Conservation (phyloP, 106 monocot species). For the Gastrodia elata region DNA sequence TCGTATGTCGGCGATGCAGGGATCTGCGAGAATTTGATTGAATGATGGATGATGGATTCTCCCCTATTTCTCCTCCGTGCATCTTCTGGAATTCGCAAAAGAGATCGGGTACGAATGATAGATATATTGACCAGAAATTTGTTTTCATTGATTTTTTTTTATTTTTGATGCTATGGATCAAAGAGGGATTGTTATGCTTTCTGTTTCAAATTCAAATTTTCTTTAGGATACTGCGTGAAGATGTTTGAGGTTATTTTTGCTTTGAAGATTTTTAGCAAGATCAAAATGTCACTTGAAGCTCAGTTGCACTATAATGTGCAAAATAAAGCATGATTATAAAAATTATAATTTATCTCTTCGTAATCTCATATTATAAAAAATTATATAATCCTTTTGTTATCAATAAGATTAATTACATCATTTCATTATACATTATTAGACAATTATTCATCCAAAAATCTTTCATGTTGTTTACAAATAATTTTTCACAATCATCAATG, state of each 20-base stretch:
- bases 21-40: not conserved
- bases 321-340: too few species aligned
- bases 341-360: too few species aligned
- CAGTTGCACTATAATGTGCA: too few species aligned
- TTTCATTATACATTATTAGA: too few species aligned
- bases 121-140: not conserved
- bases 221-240: not conserved
- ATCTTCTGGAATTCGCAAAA: constrained; percentile 77
- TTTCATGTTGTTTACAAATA: too few species aligned
- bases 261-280: too few species aligned
- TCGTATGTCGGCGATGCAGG: not conserved
- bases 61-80: constrained; percentile 35
- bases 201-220: not conserved
- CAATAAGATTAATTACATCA: too few species aligned
- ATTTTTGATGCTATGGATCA: not conserved
- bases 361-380: too few species aligned
- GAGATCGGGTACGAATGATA: constrained; percentile 42
- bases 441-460: too few species aligned
- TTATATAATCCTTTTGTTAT: too few species aligned
- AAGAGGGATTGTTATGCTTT: not conserved
- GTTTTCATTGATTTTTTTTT: not conserved
- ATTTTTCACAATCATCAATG: too few species aligned
- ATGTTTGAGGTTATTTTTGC: constrained; percentile 1
- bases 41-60: constrained; percentile 29
- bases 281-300: too few species aligned